Evolutionary conservation across 306 rosid genomes (phyloP), one percentile per base, ranked within the genome.

Genomic region (Castanea mollissima): DNA sequence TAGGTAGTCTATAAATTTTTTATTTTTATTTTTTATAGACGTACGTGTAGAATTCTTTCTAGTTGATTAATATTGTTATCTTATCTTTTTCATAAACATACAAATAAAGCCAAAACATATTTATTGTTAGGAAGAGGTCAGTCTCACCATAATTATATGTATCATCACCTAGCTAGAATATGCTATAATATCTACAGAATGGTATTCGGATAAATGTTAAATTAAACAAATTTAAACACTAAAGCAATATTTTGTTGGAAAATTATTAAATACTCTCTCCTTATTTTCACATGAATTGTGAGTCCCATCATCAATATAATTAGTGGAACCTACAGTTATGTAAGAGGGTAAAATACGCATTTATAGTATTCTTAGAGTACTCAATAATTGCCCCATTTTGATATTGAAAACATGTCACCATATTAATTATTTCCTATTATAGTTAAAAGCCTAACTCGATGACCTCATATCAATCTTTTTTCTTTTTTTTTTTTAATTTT

Each of bases 181-280:
- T 78, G 90, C 96, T 86, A 52, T 79, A 76, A 87, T 83, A 79
- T 81, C 82, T 64, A 90, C 88, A 78, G 65, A 76, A 72, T 71
- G 59, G 75, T 49, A 46, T 25, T 67, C 70, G 81, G 74, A 29
- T 25, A 20, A 12, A 63, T 8, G 46, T 41, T 41, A 8, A 41
- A 55, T 65, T 72, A 63, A 60, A 44, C 73, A 67, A 65, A 57
- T 44, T 63, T 56, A 49, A 32, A 65, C 15, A 38, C 13, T 15
- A 1, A 35, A 38, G 57, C 49, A 6, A 79, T 52, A 59, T 67
- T 73, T 71, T 69, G 57, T 76, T 74, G 27, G 2, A 25, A 25
- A 25, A 25, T 25, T 25, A 25, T 25, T 25, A 1, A 25, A 25
- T 25, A 25, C 27, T 25, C 2, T 1, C 27, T 25, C 27, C 1